Evolutionary conservation across 202 grass and related monocot species (phyloP), one percentile per base, ranked within the genome.

Genomic region (Zizania palustris): DNA sequence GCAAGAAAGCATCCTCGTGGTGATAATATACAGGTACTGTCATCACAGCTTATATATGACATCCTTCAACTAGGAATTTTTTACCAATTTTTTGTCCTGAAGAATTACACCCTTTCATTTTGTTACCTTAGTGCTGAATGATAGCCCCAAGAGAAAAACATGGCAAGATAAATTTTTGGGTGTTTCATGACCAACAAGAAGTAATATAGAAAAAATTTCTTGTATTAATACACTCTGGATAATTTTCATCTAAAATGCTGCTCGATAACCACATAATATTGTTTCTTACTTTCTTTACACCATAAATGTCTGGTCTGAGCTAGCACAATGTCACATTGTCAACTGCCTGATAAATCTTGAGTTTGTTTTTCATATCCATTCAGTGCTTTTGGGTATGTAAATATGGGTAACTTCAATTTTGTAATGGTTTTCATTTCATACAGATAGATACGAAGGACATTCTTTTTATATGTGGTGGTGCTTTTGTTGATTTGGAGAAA

Each of bases 371-470:
- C 51, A 28, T 70, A 49, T 36, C 5, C 14, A 40, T 46, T 22
- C 18, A 13, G 35, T 70, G 46, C 67, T 71, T 60, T 75, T n/a
- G 8, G 8, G 34, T 71, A 37, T 80, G 42, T 45, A 72, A 65
- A 19, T 42, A 62, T 44, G 60, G 36, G 3, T 64, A 44, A 37
- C 73, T 83, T 50, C 5, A 72, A 67, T 73, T 71, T 5, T 85
- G 39, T 76, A 85, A 84, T 81, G 41, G 40, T 75, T 42, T 82
- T 79, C 65, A 45, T 62, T 51, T 18, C 13, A 42, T 81, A 63
- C 88, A 98, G 96, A 99, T 99, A 79, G 96, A 99, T 87, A 99
- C 96, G 3, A 99, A 99, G 85, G 92, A 99, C 63, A 99, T 99
- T 89, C 89, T 99, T 76, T 98, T 99, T 76, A 99, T 99, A 79